These are phyloP conservation scores for Kockiozyma suomiensis DNA, from an alignment of 805 yeast genomes.

Conservation along the genomic window DNA sequence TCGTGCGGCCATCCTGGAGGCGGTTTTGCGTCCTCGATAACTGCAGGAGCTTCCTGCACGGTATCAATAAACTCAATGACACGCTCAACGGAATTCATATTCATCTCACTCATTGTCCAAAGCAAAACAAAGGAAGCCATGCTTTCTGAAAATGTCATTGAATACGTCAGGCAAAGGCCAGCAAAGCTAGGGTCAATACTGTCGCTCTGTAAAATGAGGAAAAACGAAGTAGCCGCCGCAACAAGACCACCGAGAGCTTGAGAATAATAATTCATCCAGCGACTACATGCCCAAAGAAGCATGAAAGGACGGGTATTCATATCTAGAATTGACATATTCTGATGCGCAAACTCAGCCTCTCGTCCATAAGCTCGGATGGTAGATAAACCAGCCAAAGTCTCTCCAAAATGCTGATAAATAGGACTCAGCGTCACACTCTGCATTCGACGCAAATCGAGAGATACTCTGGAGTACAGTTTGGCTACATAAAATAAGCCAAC, in stretches of 20 bases:
- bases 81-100: conserved; percentile 75
- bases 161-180: conserved; percentile 89
- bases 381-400: conserved; percentile 71
- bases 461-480: conserved; percentile 61
- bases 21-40: conserved; percentile 49
- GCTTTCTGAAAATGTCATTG: conserved; percentile 80
- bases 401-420: conserved; percentile 77
- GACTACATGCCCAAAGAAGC: conserved; percentile 85
- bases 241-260: conserved; percentile 82
- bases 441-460: conserved; percentile 75
- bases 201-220: conserved; percentile 39
- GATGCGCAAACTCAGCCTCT: conserved; percentile 57
- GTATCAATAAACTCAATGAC: conserved; percentile 64
- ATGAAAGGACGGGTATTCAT: conserved; percentile 85
- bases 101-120: conserved; percentile 80
- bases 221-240: conserved; percentile 68
- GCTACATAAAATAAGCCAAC: conserved; percentile 67
- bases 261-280: conserved; percentile 88
- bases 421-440: conserved; percentile 70
- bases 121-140: conserved; percentile 97
- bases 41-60: conserved; percentile 66
- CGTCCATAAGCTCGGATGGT: conserved; percentile 77
- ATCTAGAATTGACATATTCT: conserved; percentile 63
- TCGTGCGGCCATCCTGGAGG: conserved; percentile 62
- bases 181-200: conserved; percentile 87